phyloP scores from a whole-genome alignment of 2,329 filamentous ascomycete species.

The Alternaria hordeiaustralica region DNA sequence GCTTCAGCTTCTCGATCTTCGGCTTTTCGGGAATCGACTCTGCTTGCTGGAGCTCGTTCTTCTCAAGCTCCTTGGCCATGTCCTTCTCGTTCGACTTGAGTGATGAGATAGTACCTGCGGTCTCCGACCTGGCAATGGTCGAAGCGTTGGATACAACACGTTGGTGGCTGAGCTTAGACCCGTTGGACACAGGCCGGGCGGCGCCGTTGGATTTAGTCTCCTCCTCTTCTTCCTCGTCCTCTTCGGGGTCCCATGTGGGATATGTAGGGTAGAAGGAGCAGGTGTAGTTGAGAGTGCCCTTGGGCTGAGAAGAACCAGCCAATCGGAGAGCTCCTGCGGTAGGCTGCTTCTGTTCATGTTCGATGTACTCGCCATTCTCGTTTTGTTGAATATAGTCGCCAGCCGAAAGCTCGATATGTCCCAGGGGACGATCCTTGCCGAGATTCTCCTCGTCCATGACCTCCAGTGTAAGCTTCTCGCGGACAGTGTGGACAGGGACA shows the following conservation, averaged over 20 bases:
- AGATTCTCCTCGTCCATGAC: slow-evolving; percentile 97
- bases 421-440: slow-evolving; percentile 87
- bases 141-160: slow-evolving; percentile 31
- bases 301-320: slow-evolving; percentile 73
- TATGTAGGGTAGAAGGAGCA: slow-evolving; percentile 89
- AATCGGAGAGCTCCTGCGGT: slow-evolving; percentile 74
- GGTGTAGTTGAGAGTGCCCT: slow-evolving; percentile 83
- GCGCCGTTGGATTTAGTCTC: slow-evolving; percentile 24
- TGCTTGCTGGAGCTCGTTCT: slow-evolving; percentile 55
- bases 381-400: slow-evolving; percentile 80
- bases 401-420: slow-evolving; percentile 76
- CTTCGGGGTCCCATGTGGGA: slow-evolving; percentile 86
- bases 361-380: slow-evolving; percentile 79
- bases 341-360: slow-evolving; percentile 76
- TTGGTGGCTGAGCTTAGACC: slow-evolving; percentile 25
- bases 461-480: slow-evolving; percentile 85
- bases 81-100: slow-evolving; percentile 50
- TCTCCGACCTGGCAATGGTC: slow-evolving; percentile 34
- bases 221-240: slow-evolving; percentile 67
- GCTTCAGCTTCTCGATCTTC: slow-evolving; percentile 74
- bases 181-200: slow-evolving; percentile 32
- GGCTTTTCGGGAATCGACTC: slow-evolving; percentile 59
- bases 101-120: slow-evolving; percentile 52
- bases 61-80: slow-evolving; percentile 55
- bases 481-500: slow-evolving; percentile 82